Base-by-base conservation (phyloP, 2,329 filamentous ascomycete species). In the Verticillium zaregamsianum region DNA sequence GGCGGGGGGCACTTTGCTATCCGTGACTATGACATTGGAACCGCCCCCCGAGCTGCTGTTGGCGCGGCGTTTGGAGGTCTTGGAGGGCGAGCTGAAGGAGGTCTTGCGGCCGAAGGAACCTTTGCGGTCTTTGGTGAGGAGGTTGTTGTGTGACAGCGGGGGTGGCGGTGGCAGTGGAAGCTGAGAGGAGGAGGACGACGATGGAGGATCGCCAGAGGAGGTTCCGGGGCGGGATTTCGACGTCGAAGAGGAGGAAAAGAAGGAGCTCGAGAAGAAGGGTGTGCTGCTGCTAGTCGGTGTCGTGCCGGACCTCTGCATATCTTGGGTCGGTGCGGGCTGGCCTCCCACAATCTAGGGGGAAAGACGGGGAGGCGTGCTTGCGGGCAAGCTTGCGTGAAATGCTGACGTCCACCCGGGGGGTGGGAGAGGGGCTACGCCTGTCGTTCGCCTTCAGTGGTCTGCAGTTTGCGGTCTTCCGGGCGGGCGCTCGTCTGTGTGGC, bases 81-180 rank as follows among this genome's bases (percentile, higher is more conserved):
- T 74, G 40, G 67, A 66, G 54, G 74, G 72, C 14, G 77, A 74
- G 17, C 78, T 80, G 63, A 85, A 78, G 54, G 84, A 85, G 9
- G 82, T 65, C 69, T 83, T 85, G 67, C 82, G 83, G 61, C 78
- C 76, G 69, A 85, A 82, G 55, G 83, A 85, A 28, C 77, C 71
- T 67, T 82, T 80, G 74, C 82, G 78, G 66, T 82, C 80, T 71
- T 82, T 79, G 72, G 71, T 69, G 60, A 74, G 66, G 59, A 74
- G 63, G 67, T 70, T 73, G 33, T 68, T 65, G 39, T 68, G 68
- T 52, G 67, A 66, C 56, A 65, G 66, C 63, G 62, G 65, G 60
- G 66, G 61, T 60, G 63, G 61, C 15, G 59, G 57, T 37, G 56
- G 60, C 45, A 61, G 67, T 54, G 64, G 59, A 45, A 61, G 62